phyloP scores from a whole-genome alignment of 2,329 filamentous ascomycete species.

The Acarospora socialis region DNA sequence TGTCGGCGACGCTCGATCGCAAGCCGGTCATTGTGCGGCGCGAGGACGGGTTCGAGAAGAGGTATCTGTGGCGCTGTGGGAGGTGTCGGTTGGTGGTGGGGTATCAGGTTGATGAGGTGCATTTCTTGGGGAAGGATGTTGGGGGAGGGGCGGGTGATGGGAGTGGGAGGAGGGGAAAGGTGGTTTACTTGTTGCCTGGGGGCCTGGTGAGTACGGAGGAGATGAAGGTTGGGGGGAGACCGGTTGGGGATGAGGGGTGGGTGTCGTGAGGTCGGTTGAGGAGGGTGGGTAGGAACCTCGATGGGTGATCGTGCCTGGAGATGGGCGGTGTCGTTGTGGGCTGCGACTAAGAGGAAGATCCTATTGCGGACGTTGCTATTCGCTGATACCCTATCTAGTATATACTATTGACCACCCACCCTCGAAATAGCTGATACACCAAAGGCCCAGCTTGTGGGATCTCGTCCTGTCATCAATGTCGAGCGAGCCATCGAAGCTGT shows the following conservation, averaged over 20 bases:
- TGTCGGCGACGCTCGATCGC: conserved; percentile 33
- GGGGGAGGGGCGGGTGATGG: conserved; percentile 11
- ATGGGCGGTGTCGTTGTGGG: no score
- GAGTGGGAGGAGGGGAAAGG: conserved; percentile 18
- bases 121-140: conserved; percentile 10
- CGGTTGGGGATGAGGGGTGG: conserved; percentile 22
- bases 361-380: no score
- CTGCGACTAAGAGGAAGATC: no score
- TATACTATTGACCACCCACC: no score
- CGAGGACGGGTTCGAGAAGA: conserved; percentile 54
- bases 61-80: conserved; percentile 43
- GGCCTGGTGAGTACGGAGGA: neutral
- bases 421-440: no score
- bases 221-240: conserved; percentile 10
- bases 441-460: no score
- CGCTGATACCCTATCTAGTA: no score
- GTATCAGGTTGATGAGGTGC: conserved; percentile 42
- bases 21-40: conserved; percentile 38
- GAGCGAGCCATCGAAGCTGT: no score
- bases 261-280: conserved; percentile 6
- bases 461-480: no score
- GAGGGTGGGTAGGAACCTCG: neutral
- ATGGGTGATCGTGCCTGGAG: neutral
- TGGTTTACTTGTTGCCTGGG: conserved; percentile 47
- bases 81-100: conserved; percentile 47